Evolutionary conservation across 768 basidiomycete genomes (phyloP).

Genomic region (Psilocybe azurescens): DNA sequence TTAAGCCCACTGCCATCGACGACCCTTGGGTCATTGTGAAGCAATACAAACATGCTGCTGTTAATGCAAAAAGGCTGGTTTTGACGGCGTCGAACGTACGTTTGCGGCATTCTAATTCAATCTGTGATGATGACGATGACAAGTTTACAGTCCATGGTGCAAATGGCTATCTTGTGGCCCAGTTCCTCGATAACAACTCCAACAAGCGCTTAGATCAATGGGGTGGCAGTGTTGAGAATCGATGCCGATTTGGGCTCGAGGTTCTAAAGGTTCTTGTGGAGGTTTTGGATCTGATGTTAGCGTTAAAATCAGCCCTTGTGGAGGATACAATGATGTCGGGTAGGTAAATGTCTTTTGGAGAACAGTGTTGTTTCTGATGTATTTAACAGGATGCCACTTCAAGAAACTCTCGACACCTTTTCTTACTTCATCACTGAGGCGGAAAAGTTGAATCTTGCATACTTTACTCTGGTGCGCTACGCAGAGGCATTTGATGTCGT

Average conservation of each 20-base stretch:
- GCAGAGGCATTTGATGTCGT: neutral
- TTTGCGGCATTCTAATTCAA: constrained; percentile 1
- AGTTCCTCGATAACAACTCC: constrained; percentile 52
- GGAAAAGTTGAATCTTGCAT: constrained; percentile 1
- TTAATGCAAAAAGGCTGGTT: constrained; percentile 55
- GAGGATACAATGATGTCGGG: constrained; percentile 50
- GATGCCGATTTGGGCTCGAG: constrained; percentile 58
- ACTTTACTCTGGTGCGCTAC: constrained; percentile 3
- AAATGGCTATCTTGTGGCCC: constrained; percentile 48
- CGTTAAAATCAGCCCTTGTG: constrained; percentile 47
- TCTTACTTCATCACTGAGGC: constrained; percentile 9
- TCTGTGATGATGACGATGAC: neutral
- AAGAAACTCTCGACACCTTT: constrained; percentile 6
- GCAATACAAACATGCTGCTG: constrained; percentile 46
- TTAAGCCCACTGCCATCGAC: constrained; percentile 40
- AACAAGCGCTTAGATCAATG: constrained; percentile 59
- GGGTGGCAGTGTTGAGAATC: constrained; percentile 62
- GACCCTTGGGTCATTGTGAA: constrained; percentile 45
- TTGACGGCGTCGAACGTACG: constrained; percentile 56
- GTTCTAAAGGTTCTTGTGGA: constrained; percentile 45
- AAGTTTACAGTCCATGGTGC: constrained; percentile 41
- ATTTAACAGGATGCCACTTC: neutral
- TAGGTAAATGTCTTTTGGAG: constrained; percentile 12
- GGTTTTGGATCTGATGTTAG: constrained; percentile 49
- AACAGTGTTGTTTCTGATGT: too few species aligned